A percentile compares a stretch with the other conserved stretches of the same genome.
Evolutionary conservation across 495 filamentous ascomycete species (phyloP).

Genomic region (Schizothecium vesticola): DNA sequence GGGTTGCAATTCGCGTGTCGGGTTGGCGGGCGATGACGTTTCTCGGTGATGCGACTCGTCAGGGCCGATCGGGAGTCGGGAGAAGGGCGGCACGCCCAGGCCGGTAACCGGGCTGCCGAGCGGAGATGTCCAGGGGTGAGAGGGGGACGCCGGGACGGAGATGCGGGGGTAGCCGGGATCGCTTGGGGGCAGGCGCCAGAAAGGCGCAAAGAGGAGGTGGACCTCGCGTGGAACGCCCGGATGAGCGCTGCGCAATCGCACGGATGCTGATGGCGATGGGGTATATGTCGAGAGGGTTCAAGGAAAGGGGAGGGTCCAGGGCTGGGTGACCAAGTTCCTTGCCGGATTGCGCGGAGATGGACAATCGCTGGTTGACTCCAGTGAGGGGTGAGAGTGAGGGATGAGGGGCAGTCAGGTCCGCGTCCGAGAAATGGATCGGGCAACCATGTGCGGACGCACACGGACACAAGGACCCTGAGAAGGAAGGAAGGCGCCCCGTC

Average conservation of each 20-base stretch:
- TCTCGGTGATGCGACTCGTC: not conserved
- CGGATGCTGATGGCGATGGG: not conserved
- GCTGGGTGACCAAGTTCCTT: not conserved
- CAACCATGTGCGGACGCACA: not conserved
- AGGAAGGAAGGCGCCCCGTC: no score
- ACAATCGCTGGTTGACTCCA: not conserved
- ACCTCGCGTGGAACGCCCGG: not conserved
- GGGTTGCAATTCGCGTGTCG: not conserved
- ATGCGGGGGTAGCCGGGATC: not conserved
- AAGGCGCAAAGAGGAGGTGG: not conserved
- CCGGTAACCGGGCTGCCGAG: not conserved
- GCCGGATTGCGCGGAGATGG: not conserved
- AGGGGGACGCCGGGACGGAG: not conserved
- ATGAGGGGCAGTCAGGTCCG: not conserved
- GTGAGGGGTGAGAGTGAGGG: not conserved
- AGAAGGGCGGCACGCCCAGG: not conserved
- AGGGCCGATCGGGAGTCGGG: not conserved
- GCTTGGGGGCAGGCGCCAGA: not conserved
- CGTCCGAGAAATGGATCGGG: not conserved
- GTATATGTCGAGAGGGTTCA: not conserved
- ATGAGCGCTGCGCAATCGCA: not conserved
- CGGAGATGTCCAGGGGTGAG: not conserved
- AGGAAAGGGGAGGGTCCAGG: not conserved
- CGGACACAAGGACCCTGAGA: not conserved
- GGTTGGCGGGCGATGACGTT: not conserved